These are phyloP conservation scores for Lanmaoa pseudosensibilis DNA, from an alignment of 768 basidiomycete species.

Conservation along the genomic window DNA sequence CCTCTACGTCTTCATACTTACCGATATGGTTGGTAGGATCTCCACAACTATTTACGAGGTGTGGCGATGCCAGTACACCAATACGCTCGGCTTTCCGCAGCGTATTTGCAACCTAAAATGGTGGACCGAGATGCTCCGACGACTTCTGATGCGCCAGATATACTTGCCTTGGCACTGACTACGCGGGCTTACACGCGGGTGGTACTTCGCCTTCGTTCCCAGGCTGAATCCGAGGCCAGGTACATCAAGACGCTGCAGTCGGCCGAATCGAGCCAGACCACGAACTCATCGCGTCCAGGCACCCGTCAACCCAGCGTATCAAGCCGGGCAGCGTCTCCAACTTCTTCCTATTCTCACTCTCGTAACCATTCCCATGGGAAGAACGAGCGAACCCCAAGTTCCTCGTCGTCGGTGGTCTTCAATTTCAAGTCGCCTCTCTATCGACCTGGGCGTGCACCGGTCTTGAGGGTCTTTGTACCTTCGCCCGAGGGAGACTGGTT, in stretches of 20 bases:
- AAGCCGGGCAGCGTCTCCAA: constrained; percentile 69
- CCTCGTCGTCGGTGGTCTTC: constrained; percentile 18
- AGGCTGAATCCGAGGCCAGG: constrained; percentile 63
- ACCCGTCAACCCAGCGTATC: constrained; percentile 43
- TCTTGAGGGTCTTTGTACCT: constrained; percentile 80
- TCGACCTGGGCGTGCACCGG: constrained; percentile 67
- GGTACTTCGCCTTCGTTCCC: constrained; percentile 71
- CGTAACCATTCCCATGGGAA: constrained; percentile 43
- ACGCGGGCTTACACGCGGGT: constrained; percentile 80
- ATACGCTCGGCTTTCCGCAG: constrained; percentile 59
- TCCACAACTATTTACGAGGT: constrained; percentile 77
- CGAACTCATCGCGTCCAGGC: constrained; percentile 12
- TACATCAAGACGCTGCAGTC: constrained; percentile 16
- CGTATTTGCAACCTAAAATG: constrained; percentile 53
- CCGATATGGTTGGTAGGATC: constrained; percentile 50
- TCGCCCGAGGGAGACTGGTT: constrained; percentile 87
- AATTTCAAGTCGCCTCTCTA: constrained; percentile 71
- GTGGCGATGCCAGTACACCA: constrained; percentile 75
- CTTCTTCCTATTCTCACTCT: constrained; percentile 38
- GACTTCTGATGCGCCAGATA: constrained; percentile 41
- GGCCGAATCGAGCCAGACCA: not conserved
- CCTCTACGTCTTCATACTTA: not conserved
- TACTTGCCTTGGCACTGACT: constrained; percentile 55
- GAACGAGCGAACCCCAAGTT: constrained; percentile 20
- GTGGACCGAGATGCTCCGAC: constrained; percentile 43